These are phyloP conservation scores for Adiantum capillusveneris DNA, from an alignment of 75 land plant species.

Conservation along the genomic window DNA sequence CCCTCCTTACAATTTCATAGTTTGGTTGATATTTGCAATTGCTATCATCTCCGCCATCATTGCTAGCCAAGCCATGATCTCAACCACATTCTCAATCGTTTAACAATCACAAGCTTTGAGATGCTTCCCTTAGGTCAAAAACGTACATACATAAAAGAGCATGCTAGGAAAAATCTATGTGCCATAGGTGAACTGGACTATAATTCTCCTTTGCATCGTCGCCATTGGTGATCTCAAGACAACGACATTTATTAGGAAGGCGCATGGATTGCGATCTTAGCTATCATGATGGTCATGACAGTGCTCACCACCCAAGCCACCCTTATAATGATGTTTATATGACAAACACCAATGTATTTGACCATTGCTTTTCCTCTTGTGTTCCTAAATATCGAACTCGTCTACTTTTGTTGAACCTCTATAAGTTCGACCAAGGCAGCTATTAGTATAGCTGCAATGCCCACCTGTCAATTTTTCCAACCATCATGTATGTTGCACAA, in stretches of 20 bases:
- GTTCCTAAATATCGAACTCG: too few relatives aligned
- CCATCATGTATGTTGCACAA: too few relatives aligned
- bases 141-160: conserved; percentile 14
- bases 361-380: too few relatives aligned
- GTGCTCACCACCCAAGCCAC: too few relatives aligned
- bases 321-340: too few relatives aligned
- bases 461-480: too few relatives aligned
- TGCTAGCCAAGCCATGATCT: conserved; percentile 25
- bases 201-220: conserved; percentile 17
- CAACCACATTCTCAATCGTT: conserved; percentile 20
- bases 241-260: conserved; percentile 17
- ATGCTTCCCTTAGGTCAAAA: conserved; percentile 20
- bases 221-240: conserved; percentile 4
- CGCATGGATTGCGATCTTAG: too few relatives aligned
- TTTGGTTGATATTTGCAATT: conserved; percentile 18
- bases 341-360: too few relatives aligned
- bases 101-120: conserved; percentile 13
- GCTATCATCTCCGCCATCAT: conserved; percentile 15
- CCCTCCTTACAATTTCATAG: conserved; percentile 27
- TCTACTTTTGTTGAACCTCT: too few relatives aligned
- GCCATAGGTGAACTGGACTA: conserved; percentile 15
- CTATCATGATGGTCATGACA: too few relatives aligned
- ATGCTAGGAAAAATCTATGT: conserved; percentile 15
- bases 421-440: too few relatives aligned
- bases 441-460: too few relatives aligned